Evolutionary conservation across 371 early-diverging fungal genomes (phyloP).

Genomic region (Gilbertella persicaria): DNA sequence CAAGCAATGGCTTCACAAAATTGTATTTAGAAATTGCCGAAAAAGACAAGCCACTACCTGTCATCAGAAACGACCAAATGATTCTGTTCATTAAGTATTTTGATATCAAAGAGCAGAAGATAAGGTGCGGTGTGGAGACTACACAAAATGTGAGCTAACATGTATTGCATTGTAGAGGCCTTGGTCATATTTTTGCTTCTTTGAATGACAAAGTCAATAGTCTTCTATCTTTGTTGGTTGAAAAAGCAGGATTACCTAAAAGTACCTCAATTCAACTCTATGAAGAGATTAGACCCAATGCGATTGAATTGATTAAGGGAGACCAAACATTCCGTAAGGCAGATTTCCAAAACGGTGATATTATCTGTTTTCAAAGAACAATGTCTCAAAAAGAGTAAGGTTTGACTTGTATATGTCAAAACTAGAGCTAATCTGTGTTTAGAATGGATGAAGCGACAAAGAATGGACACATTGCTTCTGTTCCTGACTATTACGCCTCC

Average conservation of each 20-base stretch:
- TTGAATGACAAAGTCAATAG: conserved; percentile 63
- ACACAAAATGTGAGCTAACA: no score
- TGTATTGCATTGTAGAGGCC: conserved; percentile 45
- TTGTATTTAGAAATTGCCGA: conserved; percentile 40
- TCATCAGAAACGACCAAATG: conserved; percentile 38
- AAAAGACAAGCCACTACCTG: conserved; percentile 28
- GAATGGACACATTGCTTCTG: conserved; percentile 37
- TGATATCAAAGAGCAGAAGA: conserved; percentile 62
- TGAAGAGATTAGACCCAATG: conserved; percentile 79
- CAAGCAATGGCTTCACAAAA: conserved; percentile 32
- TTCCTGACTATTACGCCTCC: conserved; percentile 70
- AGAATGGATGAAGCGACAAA: conserved; percentile 20
- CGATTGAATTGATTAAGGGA: conserved; percentile 70
- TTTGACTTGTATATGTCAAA: not conserved
- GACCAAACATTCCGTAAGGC: conserved; percentile 63
- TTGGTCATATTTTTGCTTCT: conserved; percentile 68
- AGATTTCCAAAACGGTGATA: conserved; percentile 86
- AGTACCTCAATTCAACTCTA: conserved; percentile 20
- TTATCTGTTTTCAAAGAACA: conserved; percentile 77
- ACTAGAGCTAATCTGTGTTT: not conserved
- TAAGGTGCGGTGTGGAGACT: no score
- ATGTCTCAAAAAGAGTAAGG: conserved; percentile 63
- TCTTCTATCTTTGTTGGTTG: conserved; percentile 50
- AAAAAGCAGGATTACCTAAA: conserved; percentile 18
- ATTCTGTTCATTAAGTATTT: conserved; percentile 86